Evolutionary conservation across 2,329 filamentous ascomycete species (phyloP).

Genomic region (Microdochium paspali): DNA sequence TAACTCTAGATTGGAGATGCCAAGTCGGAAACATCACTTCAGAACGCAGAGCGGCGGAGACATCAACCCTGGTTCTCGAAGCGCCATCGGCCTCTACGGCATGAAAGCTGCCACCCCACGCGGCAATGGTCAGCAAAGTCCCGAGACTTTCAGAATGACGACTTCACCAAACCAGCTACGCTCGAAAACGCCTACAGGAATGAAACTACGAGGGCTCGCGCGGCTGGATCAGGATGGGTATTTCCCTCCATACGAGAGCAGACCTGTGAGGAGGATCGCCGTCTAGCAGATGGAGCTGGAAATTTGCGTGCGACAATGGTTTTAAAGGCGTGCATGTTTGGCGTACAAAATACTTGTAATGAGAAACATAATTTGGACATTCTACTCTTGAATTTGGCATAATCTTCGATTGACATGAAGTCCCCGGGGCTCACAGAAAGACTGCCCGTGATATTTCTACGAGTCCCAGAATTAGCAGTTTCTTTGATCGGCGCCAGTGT

Average conservation of each 20-base stretch:
- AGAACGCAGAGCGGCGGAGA: constrained; percentile 18
- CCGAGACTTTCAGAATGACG: constrained; percentile 16
- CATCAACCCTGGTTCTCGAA: constrained; percentile 10
- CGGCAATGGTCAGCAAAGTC: constrained; percentile 15
- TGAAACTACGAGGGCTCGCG: constrained; percentile 16
- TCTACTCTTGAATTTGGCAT: not conserved
- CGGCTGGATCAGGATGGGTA: constrained; percentile 28
- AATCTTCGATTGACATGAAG: not conserved
- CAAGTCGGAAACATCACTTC: constrained; percentile 16
- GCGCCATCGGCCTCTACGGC: constrained; percentile 9
- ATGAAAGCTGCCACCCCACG: constrained; percentile 9
- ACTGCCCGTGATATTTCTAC: not conserved
- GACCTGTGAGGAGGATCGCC: constrained; percentile 5
- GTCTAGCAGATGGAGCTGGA: constrained; percentile 1
- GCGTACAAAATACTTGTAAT: not conserved
- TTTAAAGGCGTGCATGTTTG: not conserved
- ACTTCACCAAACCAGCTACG: constrained; percentile 37
- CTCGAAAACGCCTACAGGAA: constrained; percentile 34
- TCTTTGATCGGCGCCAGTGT: too few species aligned
- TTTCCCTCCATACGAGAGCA: constrained; percentile 23
- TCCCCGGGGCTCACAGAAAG: not conserved
- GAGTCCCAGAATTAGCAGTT: constrained; percentile 2
- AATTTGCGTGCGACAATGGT: not conserved
- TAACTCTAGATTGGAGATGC: constrained; percentile 19
- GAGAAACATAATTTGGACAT: not conserved